Base-by-base conservation (phyloP, 768 basidiomycete genomes). In the Mycena rosella region DNA sequence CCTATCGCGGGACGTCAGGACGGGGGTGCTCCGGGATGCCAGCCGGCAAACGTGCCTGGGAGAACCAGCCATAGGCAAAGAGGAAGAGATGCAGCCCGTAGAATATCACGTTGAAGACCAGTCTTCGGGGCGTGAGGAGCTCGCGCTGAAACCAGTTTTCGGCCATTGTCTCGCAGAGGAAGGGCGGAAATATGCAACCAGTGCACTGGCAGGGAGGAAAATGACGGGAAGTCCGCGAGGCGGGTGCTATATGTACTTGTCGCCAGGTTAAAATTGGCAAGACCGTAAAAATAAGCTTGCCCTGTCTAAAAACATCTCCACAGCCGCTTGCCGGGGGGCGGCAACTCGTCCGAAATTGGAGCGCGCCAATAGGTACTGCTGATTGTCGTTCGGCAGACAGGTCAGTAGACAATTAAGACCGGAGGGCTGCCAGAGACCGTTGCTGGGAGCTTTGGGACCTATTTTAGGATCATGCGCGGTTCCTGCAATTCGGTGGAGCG, bases 41-140 rank as follows among this genome's bases (percentile, higher is more conserved):
- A 17, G 10, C n/a, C 6, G 57, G 36, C 30, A 57, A 29, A 76
- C 84, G 27, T 67, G 90, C 94, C 87, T 95, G 93, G 74, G 86
- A 87, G 76, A 89, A 85, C 94, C 96, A 98, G n/a, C 96, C 96
- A 78, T 94, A 91, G 0, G 83, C 89, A 74, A 96, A 96, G 73
- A 94, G 77, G 65, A 77, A 80, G 40, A 94, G 59, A 67, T 98
- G 96, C 0, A 87, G 73, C 45, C 93, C 90, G 73, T 96, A 95
- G 80, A 94, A 97, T 55, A 94, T 70, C 69, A 90, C 74, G 70
- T 93, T 93, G 79, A 95, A 93, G 57, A 81, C 74, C 68, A 94
- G 87, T 71, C 92, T 86, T 73, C 88, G 82, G 9, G 86, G 85
- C 30, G 75, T 80, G 54, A 93, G 83, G 65, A 94, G 86, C 79